These are phyloP conservation scores for Lepiota venenata DNA, from an alignment of 768 basidiomycete genomes.

Conservation along the genomic window DNA sequence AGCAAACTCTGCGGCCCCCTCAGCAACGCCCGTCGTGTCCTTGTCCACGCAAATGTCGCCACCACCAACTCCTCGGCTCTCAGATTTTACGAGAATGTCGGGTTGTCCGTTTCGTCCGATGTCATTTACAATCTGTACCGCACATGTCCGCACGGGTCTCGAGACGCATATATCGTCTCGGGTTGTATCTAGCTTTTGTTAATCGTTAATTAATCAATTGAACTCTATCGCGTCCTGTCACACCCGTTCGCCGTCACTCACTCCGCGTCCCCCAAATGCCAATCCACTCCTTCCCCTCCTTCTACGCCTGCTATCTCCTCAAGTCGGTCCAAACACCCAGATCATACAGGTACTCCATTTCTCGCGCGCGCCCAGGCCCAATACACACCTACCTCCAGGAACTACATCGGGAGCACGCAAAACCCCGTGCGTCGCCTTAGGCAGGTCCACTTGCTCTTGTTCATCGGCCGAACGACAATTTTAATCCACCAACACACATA, in stretches of 20 bases:
- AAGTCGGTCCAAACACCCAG: constrained; percentile 57
- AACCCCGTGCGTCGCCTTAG: constrained; percentile 63
- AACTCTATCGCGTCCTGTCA: constrained; percentile 17
- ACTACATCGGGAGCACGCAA: constrained; percentile 76
- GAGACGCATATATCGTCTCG: constrained; percentile 39
- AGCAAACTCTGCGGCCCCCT: constrained; percentile 25
- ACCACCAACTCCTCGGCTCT: constrained; percentile 37
- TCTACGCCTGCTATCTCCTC: constrained; percentile 84
- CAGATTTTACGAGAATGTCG: constrained; percentile 42
- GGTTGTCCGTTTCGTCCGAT: constrained; percentile 30
- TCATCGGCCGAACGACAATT: constrained; percentile 2
- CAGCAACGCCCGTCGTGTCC: constrained; percentile 18
- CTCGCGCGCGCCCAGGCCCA: background rate
- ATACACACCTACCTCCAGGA: constrained; percentile 32
- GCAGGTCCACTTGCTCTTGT: constrained; percentile 23
- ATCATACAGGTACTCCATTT: constrained; percentile 36
- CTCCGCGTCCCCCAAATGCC: background rate
- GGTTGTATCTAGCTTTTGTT: constrained; percentile 6
- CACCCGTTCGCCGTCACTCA: background rate
- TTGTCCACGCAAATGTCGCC: constrained; percentile 44
- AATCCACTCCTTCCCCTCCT: constrained; percentile 50
- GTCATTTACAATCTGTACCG: constrained; percentile 38
- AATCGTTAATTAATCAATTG: constrained; percentile 18
- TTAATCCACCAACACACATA: background rate
- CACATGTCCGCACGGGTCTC: constrained; percentile 29